A percentile compares a stretch with the other conserved stretches of the same genome.
These are phyloP conservation scores for Lonicera japonica DNA, from an alignment of 129 eudicot species.

Conservation along the genomic window DNA sequence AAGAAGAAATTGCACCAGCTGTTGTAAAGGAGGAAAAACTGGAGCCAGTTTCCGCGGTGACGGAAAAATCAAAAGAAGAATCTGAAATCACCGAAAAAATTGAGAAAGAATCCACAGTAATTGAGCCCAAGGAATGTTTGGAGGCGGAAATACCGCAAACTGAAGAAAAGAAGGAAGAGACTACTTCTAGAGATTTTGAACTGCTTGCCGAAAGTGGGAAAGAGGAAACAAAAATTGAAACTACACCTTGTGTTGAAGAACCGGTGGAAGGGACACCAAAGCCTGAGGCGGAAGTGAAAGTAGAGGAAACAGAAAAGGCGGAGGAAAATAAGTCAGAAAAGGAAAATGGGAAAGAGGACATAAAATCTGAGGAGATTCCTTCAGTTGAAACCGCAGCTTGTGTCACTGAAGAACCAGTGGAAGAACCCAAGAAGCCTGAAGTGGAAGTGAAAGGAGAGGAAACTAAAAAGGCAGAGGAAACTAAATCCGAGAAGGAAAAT, in stretches of 20 bases:
- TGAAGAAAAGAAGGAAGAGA: slow-evolving; percentile 11
- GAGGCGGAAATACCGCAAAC: neutral
- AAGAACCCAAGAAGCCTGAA: slow-evolving; percentile 27
- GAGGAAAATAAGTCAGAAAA: neutral
- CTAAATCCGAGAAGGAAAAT: slow-evolving; percentile 13
- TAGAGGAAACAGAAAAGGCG: slow-evolving; percentile 1
- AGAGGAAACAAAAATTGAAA: neutral
- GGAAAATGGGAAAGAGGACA: slow-evolving; percentile 6
- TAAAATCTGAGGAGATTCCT: slow-evolving; percentile 3
- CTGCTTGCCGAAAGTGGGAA: neutral
- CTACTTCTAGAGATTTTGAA: neutral
- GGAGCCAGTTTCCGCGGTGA: slow-evolving; percentile 11
- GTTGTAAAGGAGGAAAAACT: slow-evolving; percentile 7
- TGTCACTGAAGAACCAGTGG: slow-evolving; percentile 18
- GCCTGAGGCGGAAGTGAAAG: neutral
- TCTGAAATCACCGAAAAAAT: slow-evolving; percentile 13
- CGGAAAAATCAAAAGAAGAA: slow-evolving; percentile 15
- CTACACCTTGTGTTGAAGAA: neutral
- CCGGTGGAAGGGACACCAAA: too few relatives aligned
- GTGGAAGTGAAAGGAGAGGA: slow-evolving; percentile 21
- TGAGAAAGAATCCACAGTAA: slow-evolving; percentile 21
- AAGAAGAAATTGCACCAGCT: neutral
- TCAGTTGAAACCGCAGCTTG: slow-evolving; percentile 11
- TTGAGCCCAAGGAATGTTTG: slow-evolving; percentile 12
- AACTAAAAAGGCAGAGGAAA: slow-evolving; percentile 14